These are phyloP conservation scores for Globisporangium apiculatum DNA, from an alignment of 352 stramenopile genomes.

Conservation along the genomic window DNA sequence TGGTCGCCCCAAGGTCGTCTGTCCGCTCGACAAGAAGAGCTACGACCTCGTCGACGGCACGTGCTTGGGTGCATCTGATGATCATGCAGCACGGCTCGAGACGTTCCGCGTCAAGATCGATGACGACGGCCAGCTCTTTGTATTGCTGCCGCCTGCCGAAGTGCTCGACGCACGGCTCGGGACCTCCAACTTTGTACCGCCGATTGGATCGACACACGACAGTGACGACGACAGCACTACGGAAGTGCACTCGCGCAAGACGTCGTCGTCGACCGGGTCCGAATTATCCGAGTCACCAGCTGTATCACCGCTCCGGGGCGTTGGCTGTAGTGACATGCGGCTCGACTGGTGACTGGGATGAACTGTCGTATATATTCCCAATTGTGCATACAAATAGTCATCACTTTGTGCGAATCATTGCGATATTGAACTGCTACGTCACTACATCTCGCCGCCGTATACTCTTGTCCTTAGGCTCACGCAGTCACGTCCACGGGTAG, in stretches of 20 bases:
- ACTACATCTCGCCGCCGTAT: too few relatives aligned
- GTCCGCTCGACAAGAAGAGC: slow-evolving; percentile 90
- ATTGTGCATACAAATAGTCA: background rate
- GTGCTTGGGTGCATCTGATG: slow-evolving; percentile 41
- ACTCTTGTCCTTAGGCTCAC: background rate
- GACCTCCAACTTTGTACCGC: slow-evolving; percentile 49
- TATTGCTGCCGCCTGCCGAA: slow-evolving; percentile 65
- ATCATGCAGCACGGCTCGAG: slow-evolving; percentile 66
- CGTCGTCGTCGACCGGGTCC: background rate
- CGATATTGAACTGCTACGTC: too few relatives aligned
- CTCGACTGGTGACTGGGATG: slow-evolving; percentile 7
- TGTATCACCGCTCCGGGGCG: background rate
- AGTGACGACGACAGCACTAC: background rate
- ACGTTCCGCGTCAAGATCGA: slow-evolving; percentile 82
- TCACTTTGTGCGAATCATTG: background rate
- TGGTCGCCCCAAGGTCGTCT: slow-evolving; percentile 83
- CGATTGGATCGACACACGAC: slow-evolving; percentile 6
- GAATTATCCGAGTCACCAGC: background rate
- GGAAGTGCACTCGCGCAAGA: background rate
- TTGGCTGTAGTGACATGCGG: slow-evolving; percentile 19
- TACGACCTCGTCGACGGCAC: slow-evolving; percentile 75
- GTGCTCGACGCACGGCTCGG: slow-evolving; percentile 84
- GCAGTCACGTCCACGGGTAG: slow-evolving; percentile 70
- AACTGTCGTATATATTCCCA: background rate
- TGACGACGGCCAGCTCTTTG: slow-evolving; percentile 50